Percentiles rank a stretch among this genome's conserved stretches.
Conservation (phyloP, 345 rosid species). For the Lepidium sativum region DNA sequence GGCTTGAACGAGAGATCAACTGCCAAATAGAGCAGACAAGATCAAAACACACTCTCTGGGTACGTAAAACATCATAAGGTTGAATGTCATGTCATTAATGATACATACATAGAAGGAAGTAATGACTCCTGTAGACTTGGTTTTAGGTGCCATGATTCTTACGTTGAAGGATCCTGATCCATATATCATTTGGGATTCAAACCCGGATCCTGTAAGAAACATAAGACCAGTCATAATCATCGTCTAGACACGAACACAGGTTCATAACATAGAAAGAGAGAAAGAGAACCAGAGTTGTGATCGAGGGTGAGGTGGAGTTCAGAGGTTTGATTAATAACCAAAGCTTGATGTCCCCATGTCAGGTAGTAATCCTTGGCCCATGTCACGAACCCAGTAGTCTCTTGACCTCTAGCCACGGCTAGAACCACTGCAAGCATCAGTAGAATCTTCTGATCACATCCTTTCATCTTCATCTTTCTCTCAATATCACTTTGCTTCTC, state of each 20-base stretch:
- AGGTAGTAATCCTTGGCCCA: slow-evolving; percentile 20
- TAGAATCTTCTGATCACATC: slow-evolving; percentile 1
- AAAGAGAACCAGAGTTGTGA: slow-evolving; percentile 19
- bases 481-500: slow-evolving; percentile 1
- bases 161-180: slow-evolving; percentile 33
- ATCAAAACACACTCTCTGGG: not conserved
- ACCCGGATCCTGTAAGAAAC: slow-evolving; percentile 24
- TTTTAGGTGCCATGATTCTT: slow-evolving; percentile 26
- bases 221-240: slow-evolving; percentile 1
- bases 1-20: slow-evolving; percentile 23
- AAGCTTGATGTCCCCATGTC: slow-evolving; percentile 29
- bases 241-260: not conserved
- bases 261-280: not conserved
- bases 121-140: slow-evolving; percentile 13
- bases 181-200: slow-evolving; percentile 19
- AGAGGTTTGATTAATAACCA: slow-evolving; percentile 27
- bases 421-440: slow-evolving; percentile 5
- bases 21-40: slow-evolving; percentile 1
- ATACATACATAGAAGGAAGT: slow-evolving; percentile 30
- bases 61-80: not conserved
- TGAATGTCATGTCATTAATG: not conserved
- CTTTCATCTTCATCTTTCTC: slow-evolving; percentile 15
- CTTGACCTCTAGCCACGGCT: slow-evolving; percentile 3
- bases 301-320: slow-evolving; percentile 29
- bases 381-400: slow-evolving; percentile 19